Conservation (phyloP, 2,329 filamentous ascomycete genomes). For the Fusarium veterinarium region DNA sequence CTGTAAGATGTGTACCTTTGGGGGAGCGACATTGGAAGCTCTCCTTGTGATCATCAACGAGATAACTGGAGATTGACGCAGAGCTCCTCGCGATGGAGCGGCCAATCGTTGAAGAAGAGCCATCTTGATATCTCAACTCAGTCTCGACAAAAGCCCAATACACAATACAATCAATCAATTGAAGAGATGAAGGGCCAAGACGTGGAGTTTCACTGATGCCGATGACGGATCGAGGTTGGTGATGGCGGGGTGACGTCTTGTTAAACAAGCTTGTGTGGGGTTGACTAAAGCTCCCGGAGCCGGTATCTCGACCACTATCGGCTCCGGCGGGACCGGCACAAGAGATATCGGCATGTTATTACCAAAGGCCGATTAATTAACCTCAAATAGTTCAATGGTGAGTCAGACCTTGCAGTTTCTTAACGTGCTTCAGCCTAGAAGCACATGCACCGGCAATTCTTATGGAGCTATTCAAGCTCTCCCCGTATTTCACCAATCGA, state of each 20-base stretch:
- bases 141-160: not conserved
- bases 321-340: conserved; percentile 27
- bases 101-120: conserved; percentile 48
- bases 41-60: conserved; percentile 48
- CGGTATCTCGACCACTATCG: conserved; percentile 27
- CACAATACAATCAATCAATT: not conserved
- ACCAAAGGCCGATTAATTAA: not conserved
- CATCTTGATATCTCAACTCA: conserved; percentile 35
- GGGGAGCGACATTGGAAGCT: conserved; percentile 61
- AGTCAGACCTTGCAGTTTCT: not conserved
- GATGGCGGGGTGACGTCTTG: conserved; percentile 44
- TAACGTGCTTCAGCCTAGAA: not conserved
- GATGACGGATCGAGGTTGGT: conserved; percentile 17
- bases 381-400: not conserved
- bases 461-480: not conserved
- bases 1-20: conserved; percentile 51
- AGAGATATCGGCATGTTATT: not conserved
- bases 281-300: conserved; percentile 36
- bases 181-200: not conserved
- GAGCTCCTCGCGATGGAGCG: conserved; percentile 42
- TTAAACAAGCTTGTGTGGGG: conserved; percentile 41
- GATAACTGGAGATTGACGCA: conserved; percentile 48
- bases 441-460: not conserved
- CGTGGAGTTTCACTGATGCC: not conserved
- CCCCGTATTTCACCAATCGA: not conserved